Evolutionary conservation across 352 stramenopile species (phyloP), one percentile per base, ranked within the genome.

Genomic region (Phytophthora vignae): DNA sequence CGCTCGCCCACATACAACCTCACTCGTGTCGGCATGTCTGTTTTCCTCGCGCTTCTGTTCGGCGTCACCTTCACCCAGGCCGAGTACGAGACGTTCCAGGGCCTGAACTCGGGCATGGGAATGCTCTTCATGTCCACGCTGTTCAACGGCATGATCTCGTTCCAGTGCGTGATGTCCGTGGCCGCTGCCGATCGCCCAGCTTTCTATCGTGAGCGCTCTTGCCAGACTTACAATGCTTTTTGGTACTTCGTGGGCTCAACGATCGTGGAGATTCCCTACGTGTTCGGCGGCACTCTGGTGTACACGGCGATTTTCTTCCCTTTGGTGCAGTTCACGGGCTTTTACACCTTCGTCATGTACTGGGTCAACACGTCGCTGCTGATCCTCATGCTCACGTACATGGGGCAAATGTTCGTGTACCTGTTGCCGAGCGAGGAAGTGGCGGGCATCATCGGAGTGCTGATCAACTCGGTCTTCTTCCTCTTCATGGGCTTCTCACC

Each of bases 211-310:
- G 80, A 88, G 55, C 84, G 90, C 46, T 74, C 86, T 25, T 84
- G 89, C 17, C 67, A 92, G 60, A 97, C 95, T 64, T 98, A 98
- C 68, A 80, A 87, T 54, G 64, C 84, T 7, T 67, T 76, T n/a
- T 83, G 87, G 67, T 93, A 98, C 64, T 81, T 79, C 48, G 36
- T 95, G 3, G 82, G 87, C 1, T 38, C 87, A 2, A 98, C 93
- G 1, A 76, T 98, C 9, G 90, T 97, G 55, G 92, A 98, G 77
- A 92, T 82, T 3, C 84, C 87, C 12, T 97, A 97, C 69, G 79
- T 96, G 22, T 65, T 94, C 19, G 67, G 85, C 48, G 67, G 90
- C 7, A 87, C 55, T 2, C 27, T 84, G 19, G 52, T 71, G 15
- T 74, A 50, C 50, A 79, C 57, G n/a, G 75, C 42, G 46, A 84